A percentile compares a stretch with the other conserved stretches of the same genome.
These are phyloP conservation scores for Psilocybe azurescens DNA, from an alignment of 768 basidiomycete species.

Conservation along the genomic window DNA sequence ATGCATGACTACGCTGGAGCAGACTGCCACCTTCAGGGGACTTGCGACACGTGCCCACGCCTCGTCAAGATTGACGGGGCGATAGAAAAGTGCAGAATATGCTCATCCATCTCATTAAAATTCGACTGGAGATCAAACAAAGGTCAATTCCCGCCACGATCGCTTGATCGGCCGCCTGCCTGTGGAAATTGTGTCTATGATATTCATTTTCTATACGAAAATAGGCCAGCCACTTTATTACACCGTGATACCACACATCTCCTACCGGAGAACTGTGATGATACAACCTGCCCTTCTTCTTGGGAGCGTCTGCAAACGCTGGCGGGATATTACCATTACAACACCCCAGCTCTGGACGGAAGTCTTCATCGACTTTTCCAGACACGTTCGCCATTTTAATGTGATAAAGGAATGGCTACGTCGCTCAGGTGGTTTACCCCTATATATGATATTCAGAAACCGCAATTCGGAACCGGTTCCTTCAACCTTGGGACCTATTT, in stretches of 20 bases:
- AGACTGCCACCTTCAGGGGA: background rate
- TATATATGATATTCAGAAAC: background rate
- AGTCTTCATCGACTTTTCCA: background rate
- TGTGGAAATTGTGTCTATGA: background rate
- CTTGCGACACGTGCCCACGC: background rate
- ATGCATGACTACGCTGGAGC: background rate
- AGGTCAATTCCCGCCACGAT: background rate
- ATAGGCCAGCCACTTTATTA: no score
- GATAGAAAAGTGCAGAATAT: background rate
- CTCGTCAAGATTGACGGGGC: background rate
- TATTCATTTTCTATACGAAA: background rate
- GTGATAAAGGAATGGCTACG: background rate
- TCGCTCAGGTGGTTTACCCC: background rate
- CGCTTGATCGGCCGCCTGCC: background rate
- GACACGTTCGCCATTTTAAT: no score
- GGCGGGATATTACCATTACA: background rate
- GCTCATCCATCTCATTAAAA: background rate
- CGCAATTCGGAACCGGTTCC: background rate
- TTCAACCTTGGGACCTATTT: background rate
- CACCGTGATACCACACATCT: background rate
- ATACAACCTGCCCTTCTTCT: background rate
- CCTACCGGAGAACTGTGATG: background rate
- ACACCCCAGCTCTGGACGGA: slow-evolving; percentile 1
- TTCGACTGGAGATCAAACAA: background rate
- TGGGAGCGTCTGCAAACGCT: background rate